Evolutionary conservation across 2,329 filamentous ascomycete genomes (phyloP).

Genomic region (Ascosphaera acerosa): DNA sequence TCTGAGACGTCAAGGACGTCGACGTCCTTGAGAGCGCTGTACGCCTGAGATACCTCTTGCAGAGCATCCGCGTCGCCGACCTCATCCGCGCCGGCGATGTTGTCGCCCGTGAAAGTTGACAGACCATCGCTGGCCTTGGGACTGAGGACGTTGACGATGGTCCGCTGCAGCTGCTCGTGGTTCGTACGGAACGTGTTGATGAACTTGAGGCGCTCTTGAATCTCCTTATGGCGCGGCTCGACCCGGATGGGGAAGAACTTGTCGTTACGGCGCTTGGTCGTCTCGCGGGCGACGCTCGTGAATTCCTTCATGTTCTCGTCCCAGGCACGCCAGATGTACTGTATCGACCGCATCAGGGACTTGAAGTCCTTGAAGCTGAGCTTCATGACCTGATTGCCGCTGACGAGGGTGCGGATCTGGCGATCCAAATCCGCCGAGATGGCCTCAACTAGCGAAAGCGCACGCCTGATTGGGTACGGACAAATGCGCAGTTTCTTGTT

Average conservation of each 20-base stretch:
- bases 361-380: constrained; percentile 81
- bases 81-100: constrained; percentile 33
- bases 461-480: constrained; percentile 78
- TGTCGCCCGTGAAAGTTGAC: no score
- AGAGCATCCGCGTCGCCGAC: constrained; percentile 95
- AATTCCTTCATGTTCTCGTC: constrained; percentile 95
- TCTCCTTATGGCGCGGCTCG: constrained; percentile 58
- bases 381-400: constrained; percentile 71
- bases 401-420: constrained; percentile 61
- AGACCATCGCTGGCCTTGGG: constrained; percentile 38
- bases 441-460: constrained; percentile 80
- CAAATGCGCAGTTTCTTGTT: constrained; percentile 97
- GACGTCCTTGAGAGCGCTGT: constrained; percentile 79
- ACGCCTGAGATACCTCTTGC: constrained; percentile 85
- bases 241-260: constrained; percentile 99
- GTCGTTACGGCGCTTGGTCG: constrained; percentile 76
- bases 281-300: constrained; percentile 87
- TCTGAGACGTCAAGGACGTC: constrained; percentile 80
- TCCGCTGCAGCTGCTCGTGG: constrained; percentile 89
- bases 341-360: constrained; percentile 56
- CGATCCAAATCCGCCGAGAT: constrained; percentile 84
- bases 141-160: constrained; percentile 89
- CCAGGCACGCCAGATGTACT: constrained; percentile 75
- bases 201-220: constrained; percentile 77
- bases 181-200: constrained; percentile 88